Conservation (phyloP, 2,329 filamentous ascomycete genomes). For the Cercospora beticola region DNA sequence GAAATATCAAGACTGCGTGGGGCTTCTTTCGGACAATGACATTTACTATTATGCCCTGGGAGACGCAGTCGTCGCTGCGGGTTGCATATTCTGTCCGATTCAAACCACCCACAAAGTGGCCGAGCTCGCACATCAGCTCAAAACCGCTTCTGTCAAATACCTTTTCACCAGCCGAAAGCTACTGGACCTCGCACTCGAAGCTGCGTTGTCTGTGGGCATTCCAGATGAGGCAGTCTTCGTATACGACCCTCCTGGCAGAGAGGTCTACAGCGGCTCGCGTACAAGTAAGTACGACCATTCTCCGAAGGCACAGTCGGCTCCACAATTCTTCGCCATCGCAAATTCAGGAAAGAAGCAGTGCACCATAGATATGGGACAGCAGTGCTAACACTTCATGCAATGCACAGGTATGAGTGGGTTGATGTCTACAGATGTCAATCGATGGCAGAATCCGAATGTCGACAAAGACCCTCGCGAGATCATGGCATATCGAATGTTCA, state of each 20-base stretch:
- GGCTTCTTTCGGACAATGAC: slow-evolving; percentile 15
- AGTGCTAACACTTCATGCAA: too few relatives aligned
- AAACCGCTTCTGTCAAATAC: slow-evolving; percentile 26
- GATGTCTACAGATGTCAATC: slow-evolving; percentile 37
- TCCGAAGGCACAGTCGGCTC: too few relatives aligned
- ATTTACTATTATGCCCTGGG: slow-evolving; percentile 16
- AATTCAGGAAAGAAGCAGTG: too few relatives aligned
- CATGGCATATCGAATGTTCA: slow-evolving; percentile 46
- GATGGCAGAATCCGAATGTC: slow-evolving; percentile 45
- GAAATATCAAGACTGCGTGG: slow-evolving; percentile 13
- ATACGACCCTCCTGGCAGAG: slow-evolving; percentile 35
- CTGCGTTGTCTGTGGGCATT: slow-evolving; percentile 43
- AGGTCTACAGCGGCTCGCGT: neutral
- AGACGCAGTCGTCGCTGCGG: slow-evolving; percentile 17
- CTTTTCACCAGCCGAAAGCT: slow-evolving; percentile 32
- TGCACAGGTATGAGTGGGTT: neutral
- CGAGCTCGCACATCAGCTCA: slow-evolving; percentile 6
- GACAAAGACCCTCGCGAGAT: slow-evolving; percentile 50
- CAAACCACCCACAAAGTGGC: slow-evolving; percentile 3
- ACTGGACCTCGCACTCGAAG: slow-evolving; percentile 28
- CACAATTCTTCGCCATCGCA: neutral
- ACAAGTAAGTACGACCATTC: neutral
- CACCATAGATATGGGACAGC: too few relatives aligned
- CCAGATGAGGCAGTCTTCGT: slow-evolving; percentile 43
- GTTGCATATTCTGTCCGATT: slow-evolving; percentile 15